Percentiles rank a stretch among this genome's conserved stretches.
Conservation (phyloP, 805 yeast genomes). For the Saccharomycopsis guyanensis region DNA sequence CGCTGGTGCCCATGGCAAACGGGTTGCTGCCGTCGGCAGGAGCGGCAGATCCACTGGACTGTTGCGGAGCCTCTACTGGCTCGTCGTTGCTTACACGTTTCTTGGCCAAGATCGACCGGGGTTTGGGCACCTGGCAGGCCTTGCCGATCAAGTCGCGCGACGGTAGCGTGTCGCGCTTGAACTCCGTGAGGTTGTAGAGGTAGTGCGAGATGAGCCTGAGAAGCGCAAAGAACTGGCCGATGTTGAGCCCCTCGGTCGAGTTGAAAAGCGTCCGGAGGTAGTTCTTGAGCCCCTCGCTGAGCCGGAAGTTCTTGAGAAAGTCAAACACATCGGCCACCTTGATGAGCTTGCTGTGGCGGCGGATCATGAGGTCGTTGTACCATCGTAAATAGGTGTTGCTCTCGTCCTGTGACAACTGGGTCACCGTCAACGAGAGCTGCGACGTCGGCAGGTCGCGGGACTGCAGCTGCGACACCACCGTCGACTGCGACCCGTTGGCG, state of each 20-base stretch:
- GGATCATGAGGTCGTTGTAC: constrained; percentile 78
- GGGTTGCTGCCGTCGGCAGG: constrained; percentile 10
- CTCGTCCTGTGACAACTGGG: constrained; percentile 70
- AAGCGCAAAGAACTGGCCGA: constrained; percentile 87
- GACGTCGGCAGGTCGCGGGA: neutral
- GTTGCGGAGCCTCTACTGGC: constrained; percentile 32
- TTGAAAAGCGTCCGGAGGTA: constrained; percentile 47
- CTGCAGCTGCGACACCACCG: neutral
- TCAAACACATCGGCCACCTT: constrained; percentile 69
- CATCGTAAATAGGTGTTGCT: constrained; percentile 82
- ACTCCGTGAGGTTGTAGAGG: constrained; percentile 29
- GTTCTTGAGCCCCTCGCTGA: constrained; percentile 43
- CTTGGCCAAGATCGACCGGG: constrained; percentile 65
- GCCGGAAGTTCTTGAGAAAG: constrained; percentile 71
- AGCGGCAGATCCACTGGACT: constrained; percentile 22
- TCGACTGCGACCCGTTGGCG: neutral
- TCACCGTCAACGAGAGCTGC: constrained; percentile 57
- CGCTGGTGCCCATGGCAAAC: constrained; percentile 1
- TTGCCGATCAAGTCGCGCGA: constrained; percentile 43
- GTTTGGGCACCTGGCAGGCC: constrained; percentile 65
- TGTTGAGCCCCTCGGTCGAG: constrained; percentile 49
- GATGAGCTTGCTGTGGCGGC: constrained; percentile 61
- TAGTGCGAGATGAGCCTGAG: constrained; percentile 73
- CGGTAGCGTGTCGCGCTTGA: constrained; percentile 40
- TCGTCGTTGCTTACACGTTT: constrained; percentile 45